These are phyloP conservation scores for Eucalyptus sp. DNA, from an alignment of 345 rosid species.

Conservation along the genomic window DNA sequence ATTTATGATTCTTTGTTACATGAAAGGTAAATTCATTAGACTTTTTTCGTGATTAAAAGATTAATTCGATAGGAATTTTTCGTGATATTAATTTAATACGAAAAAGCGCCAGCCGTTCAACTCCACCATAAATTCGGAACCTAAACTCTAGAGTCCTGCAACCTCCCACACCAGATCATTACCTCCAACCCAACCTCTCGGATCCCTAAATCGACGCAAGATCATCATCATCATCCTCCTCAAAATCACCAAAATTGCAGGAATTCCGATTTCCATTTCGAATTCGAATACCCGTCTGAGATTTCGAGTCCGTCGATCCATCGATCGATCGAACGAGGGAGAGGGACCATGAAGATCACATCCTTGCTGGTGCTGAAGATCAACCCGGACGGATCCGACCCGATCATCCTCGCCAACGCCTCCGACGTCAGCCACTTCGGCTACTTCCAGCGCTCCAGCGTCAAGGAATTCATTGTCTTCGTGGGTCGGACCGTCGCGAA, in stretches of 20 bases:
- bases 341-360: conserved; percentile 75
- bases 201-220: not conserved
- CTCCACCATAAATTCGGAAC: not conserved
- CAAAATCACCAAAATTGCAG: not conserved
- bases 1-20: too few relatives aligned
- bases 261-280: not conserved
- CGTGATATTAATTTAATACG: too few relatives aligned
- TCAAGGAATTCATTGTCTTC: conserved; percentile 76
- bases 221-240: not conserved
- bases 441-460: conserved; percentile 80
- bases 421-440: conserved; percentile 83
- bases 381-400: conserved; percentile 55
- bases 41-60: too few relatives aligned
- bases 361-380: conserved; percentile 71
- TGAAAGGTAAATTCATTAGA: too few relatives aligned
- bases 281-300: not conserved
- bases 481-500: conserved; percentile 90
- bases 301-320: not conserved
- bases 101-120: not conserved
- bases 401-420: conserved; percentile 57
- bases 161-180: not conserved
- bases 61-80: too few relatives aligned
- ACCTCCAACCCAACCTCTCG: not conserved
- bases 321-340: not conserved
- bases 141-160: not conserved